phyloP scores from a whole-genome alignment of 306 rosid genomes.

The Chamaecrista fasciculata region DNA sequence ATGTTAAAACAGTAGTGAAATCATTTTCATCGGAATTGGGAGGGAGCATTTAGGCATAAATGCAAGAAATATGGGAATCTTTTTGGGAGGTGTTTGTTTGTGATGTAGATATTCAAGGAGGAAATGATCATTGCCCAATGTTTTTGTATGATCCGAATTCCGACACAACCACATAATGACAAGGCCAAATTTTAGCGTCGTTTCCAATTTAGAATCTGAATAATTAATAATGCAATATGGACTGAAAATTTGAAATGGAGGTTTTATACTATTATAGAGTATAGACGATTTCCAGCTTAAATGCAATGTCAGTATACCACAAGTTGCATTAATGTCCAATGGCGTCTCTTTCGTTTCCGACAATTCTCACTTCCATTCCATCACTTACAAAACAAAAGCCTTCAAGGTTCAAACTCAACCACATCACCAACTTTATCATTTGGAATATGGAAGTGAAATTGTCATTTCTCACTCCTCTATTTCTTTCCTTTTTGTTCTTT shows the following conservation, averaged over 20 bases:
- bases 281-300: background rate
- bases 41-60: background rate
- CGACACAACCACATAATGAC: background rate
- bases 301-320: background rate
- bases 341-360: slow-evolving; percentile 18
- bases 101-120: background rate
- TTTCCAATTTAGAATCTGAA: background rate
- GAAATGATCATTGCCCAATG: background rate
- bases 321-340: slow-evolving; percentile 13
- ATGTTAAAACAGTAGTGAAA: background rate
- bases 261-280: too few species aligned
- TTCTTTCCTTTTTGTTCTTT: background rate
- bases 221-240: background rate
- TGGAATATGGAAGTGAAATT: background rate
- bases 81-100: background rate
- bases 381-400: too few species aligned
- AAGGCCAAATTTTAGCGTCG: too few species aligned
- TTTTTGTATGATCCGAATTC: background rate
- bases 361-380: slow-evolving; percentile 2
- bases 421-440: background rate
- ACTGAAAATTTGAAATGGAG: too few species aligned
- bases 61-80: slow-evolving; percentile 1
- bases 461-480: background rate
- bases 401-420: background rate
- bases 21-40: slow-evolving; percentile 6